Evolutionary conservation across 2,329 filamentous ascomycete genomes (phyloP).

Genomic region (Aspergillus versicolor): DNA sequence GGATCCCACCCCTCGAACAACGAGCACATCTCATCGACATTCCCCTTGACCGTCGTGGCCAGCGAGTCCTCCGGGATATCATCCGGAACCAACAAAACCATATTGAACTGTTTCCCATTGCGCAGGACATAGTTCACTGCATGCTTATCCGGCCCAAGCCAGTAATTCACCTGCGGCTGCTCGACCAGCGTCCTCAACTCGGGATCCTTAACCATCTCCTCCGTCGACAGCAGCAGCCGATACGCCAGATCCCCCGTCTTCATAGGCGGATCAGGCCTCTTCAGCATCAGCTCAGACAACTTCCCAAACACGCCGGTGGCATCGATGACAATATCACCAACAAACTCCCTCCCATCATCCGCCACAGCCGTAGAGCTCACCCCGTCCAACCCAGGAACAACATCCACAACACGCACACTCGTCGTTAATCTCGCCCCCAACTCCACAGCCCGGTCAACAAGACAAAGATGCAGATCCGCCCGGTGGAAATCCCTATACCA

Average conservation of each 20-base stretch:
- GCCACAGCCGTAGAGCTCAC: slow-evolving; percentile 38
- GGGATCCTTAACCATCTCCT: slow-evolving; percentile 49
- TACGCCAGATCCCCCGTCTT: slow-evolving; percentile 59
- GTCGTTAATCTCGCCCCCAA: slow-evolving; percentile 50
- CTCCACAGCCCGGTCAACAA: slow-evolving; percentile 49
- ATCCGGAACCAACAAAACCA: slow-evolving; percentile 60
- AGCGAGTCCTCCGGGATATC: slow-evolving; percentile 53
- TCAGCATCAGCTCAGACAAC: slow-evolving; percentile 48
- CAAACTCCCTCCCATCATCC: slow-evolving; percentile 24
- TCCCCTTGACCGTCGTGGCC: slow-evolving; percentile 49
- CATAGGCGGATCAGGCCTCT: slow-evolving; percentile 45
- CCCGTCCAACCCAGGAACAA: slow-evolving; percentile 35
- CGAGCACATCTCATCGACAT: slow-evolving; percentile 55
- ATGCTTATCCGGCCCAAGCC: slow-evolving; percentile 54
- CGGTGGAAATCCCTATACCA: slow-evolving; percentile 58
- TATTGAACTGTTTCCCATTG: slow-evolving; percentile 44
- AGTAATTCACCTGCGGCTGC: slow-evolving; percentile 53
- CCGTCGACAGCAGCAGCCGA: slow-evolving; percentile 47
- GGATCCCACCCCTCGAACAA: slow-evolving; percentile 61
- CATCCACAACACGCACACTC: slow-evolving; percentile 45
- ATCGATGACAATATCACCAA: slow-evolving; percentile 25
- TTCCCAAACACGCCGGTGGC: slow-evolving; percentile 31
- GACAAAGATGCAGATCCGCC: slow-evolving; percentile 50
- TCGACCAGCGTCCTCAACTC: slow-evolving; percentile 47
- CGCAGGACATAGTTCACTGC: slow-evolving; percentile 61